Evolutionary conservation across 1,284 basidiomycete genomes (phyloP).

Genomic region (Clitocybe nebularis): DNA sequence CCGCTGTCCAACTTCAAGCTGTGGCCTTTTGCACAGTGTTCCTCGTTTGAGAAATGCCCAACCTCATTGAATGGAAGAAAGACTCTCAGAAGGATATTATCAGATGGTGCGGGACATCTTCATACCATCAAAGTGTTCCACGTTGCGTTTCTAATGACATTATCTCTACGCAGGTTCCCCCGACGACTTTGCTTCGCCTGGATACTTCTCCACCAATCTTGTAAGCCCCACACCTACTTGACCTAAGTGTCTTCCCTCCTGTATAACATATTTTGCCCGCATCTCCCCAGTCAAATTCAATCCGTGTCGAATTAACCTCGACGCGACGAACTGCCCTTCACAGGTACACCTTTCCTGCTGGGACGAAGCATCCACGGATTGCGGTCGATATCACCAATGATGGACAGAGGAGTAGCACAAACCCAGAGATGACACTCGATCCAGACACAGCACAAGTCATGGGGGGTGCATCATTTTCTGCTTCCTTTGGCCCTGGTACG

Average conservation of each 20-base stretch:
- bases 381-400: slow-evolving; percentile 58
- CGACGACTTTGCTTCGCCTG: slow-evolving; percentile 57
- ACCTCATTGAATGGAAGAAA: slow-evolving; percentile 44
- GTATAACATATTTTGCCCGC: not conserved
- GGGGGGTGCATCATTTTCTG: slow-evolving; percentile 36
- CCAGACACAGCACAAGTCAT: slow-evolving; percentile 41
- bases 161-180: slow-evolving; percentile 37
- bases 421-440: slow-evolving; percentile 42
- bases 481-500: slow-evolving; percentile 47
- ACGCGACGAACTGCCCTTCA: slow-evolving; percentile 54
- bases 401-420: slow-evolving; percentile 46
- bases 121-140: not conserved
- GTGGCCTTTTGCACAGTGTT: slow-evolving; percentile 48
- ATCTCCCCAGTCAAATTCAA: slow-evolving; percentile 41
- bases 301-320: slow-evolving; percentile 56
- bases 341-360: slow-evolving; percentile 45
- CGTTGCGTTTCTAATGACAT: not conserved
- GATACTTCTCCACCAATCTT: slow-evolving; percentile 60
- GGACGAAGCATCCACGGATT: slow-evolving; percentile 41
- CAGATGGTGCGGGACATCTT: slow-evolving; percentile 34
- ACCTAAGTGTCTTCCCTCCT: not conserved
- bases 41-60: slow-evolving; percentile 46
- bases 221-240: no score
- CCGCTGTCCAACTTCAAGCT: slow-evolving; percentile 62
- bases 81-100: slow-evolving; percentile 37